Base-by-base conservation (phyloP, 495 filamentous ascomycete genomes). In the Annulohypoxylon maeteangense region DNA sequence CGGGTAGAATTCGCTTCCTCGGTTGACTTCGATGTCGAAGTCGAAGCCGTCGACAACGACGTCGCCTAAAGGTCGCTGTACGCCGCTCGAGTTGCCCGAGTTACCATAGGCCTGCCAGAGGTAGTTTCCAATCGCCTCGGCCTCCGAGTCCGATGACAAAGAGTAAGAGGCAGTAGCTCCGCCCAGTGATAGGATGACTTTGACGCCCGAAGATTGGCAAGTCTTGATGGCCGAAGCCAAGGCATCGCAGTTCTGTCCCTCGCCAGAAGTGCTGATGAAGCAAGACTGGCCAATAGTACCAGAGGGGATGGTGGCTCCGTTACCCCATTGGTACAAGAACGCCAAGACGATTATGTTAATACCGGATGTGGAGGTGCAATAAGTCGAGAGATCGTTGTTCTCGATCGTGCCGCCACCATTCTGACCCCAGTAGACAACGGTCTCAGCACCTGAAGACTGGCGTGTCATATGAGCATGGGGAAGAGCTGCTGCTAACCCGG, bases 1-100 rank as follows among this genome's bases (percentile, higher is more conserved):
- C 0, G 84, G 7, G 76, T 79, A 40, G 76, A 79, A 79, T 79
- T 87, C 76, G 82, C 75, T 77, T 14, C 75, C 78, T 12, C 69
- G 69, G 48, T 78, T 68, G 47, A 67, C 42, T 72, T 86, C 84
- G 56, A 90, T 86, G 68, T 86, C 85, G 40, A 88, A 80, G 67
- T 90, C 88, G 78, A 89, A 90, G 22, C 88, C 88, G 68, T 90
- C 86, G 58, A 90, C 71, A 16, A 79, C 71, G 20, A 81, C 79
- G 12, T 77, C 62, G 14, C 87, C 87, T 56, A 89, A 85, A 5
- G 87, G 87, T 42, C 87, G 69, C 22, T 67, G 69, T 5, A 74
- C 61, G 31, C 62, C 61, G 25, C 61, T 65, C 12, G 78, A 72
- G 22, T 71, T 76, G 3, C 66, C 76, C 0, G 82, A 82, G 22